Evolutionary conservation across 768 basidiomycete genomes (phyloP).

Genomic region (Coprinopsis cinerea): DNA sequence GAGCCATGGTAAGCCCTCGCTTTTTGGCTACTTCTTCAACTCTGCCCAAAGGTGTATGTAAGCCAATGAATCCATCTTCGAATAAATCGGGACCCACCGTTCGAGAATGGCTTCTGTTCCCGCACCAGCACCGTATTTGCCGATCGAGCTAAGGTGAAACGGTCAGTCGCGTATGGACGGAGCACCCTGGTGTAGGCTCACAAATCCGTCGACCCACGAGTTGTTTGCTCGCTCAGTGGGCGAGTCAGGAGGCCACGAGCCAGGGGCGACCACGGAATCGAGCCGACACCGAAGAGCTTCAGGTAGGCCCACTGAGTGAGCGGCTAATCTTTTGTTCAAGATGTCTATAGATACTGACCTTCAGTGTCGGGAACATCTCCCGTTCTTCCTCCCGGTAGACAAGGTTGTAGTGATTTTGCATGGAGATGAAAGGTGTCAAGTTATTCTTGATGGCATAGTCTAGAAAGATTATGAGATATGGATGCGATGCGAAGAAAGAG

Average conservation of each 20-base stretch:
- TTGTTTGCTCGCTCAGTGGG: conserved; percentile 34
- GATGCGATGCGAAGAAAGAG: not conserved
- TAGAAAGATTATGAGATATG: conserved; percentile 14
- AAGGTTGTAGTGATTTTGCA: conserved; percentile 61
- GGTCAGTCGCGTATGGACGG: not conserved
- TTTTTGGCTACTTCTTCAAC: conserved; percentile 52
- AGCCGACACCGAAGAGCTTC: conserved; percentile 43
- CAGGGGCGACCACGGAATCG: conserved; percentile 57
- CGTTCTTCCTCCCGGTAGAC: conserved; percentile 62
- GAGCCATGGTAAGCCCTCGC: conserved; percentile 48
- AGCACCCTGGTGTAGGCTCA: conserved; percentile 16
- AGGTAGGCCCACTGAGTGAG: not conserved
- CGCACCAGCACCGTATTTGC: conserved; percentile 17
- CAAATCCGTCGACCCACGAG: conserved; percentile 34
- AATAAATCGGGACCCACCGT: conserved; percentile 21
- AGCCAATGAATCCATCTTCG: not conserved
- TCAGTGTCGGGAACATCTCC: conserved; percentile 54
- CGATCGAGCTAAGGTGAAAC: conserved; percentile 5
- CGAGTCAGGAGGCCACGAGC: conserved; percentile 49
- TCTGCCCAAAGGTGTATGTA: conserved; percentile 17
- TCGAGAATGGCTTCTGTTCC: conserved; percentile 31
- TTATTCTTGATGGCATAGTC: conserved; percentile 57
- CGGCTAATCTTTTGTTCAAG: conserved; percentile 15
- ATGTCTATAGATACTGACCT: conserved; percentile 24
- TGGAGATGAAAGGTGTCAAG: conserved; percentile 55